Evolutionary conservation across 345 rosid genomes (phyloP), one percentile per base, ranked within the genome.

Genomic region (Ailanthus altissimus): DNA sequence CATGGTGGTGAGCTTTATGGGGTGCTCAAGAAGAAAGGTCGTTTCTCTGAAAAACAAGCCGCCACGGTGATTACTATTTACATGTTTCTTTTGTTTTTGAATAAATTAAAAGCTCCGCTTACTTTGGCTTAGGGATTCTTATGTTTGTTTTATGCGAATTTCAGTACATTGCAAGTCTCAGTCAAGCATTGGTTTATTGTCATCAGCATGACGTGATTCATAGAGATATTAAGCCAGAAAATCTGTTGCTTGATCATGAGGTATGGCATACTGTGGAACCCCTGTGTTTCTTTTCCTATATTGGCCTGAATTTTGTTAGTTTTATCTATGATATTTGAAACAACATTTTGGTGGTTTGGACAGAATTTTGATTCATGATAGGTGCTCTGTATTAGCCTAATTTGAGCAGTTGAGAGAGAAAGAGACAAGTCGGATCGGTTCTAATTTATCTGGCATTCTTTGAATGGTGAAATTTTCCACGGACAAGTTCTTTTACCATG

Each of bases 211-310:
- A 93, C 56, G 98, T 96, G 78, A 96, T 96, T 83, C 99, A 96
- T 72, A 90, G 99, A 79, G 99, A 96, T 73, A 93, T 94, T 67
- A 96, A 96, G 87, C 99, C 98, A 0, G 99, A 96, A 86, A 96
- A 96, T 80, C 76, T 96, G 88, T 75, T 96, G 88, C 97, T 94
- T 64, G 99, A 96, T 88, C 95, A 96, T 42, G 95, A 91, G 97
- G 98, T 96, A 86, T 67, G 97, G 97, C 94, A 86, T 64, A 51
- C 53, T 46, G 3, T 8, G 42, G 9, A 4, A 49, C n/a, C 13
- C 23, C 49, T 50, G 1, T 32, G 42, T 69, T 69, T 28, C 40
- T 69, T 10, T 69, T 53, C 9, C 18, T 64, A 5, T 51, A 49
- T 75, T 63, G 32, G 5, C 4, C 42, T 20, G 0, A 11, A 11